Evolutionary conservation across 768 basidiomycete species (phyloP), one percentile per base, ranked within the genome.

Genomic region (Russula vinacea): DNA sequence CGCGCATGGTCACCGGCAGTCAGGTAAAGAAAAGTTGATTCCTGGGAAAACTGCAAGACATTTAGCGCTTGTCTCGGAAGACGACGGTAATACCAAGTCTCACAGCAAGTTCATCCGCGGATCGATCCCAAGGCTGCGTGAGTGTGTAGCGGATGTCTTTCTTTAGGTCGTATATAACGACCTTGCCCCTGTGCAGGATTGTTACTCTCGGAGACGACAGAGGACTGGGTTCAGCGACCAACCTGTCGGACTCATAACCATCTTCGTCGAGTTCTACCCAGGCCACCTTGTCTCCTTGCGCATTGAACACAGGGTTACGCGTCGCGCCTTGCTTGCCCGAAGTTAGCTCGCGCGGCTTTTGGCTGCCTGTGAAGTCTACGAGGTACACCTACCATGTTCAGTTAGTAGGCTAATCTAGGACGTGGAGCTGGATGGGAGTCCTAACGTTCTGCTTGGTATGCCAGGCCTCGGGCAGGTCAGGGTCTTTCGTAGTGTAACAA

Each of bases 401-500:
- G 40, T 24, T 26, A 60, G 54, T 40, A 35, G 32, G 51, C 22
- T 6, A 44, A 22, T 51, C 5, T 60, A n/a, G 9, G 33, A 32
- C 19, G 40, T 19, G 22, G 9, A 33, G 26, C 5, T 40, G 17
- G 29, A 45, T n/a, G 13, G 51, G 35, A 35, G 35, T 45, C 37
- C 71, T 47, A 45, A 95, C 89, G 70, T 95, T 87, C 71, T 93
- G 89, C 70, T 91, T 92, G 2, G 96, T 98, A 75, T 98, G 94
- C 81, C 80, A 86, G 0, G 94, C 89, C 49, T 83, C 80, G 14
- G 85, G 84, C 19, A 95, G 80, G 59, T 80, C 70, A 1, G 92
- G 89, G 70, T 96, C 91, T 71, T 95, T 94, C 58, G 93, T 80
- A 6, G 92, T 92, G 72, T 96, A 90, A 92, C 80, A 60, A 98